phyloP scores from a whole-genome alignment of 2,329 filamentous ascomycete genomes.

The Diaporthe sp. region DNA sequence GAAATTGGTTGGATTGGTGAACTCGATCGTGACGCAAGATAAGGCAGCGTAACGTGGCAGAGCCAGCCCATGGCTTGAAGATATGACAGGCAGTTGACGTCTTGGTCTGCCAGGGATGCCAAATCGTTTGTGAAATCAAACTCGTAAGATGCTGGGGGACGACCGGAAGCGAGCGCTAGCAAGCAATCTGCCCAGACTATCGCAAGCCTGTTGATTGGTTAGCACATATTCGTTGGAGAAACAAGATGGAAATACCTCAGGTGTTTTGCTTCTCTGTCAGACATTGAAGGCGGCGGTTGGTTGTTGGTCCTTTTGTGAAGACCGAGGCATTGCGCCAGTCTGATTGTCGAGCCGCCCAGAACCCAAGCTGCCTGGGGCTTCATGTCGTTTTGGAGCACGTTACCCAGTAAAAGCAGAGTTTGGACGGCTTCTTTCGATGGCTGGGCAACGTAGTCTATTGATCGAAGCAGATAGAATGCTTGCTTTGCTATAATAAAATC shows the following conservation, averaged over 20 bases:
- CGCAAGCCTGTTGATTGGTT: not conserved
- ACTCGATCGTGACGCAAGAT: not conserved
- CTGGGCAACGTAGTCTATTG: not conserved
- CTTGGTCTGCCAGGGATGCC: not conserved
- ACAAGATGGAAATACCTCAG: not conserved
- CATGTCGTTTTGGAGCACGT: slow-evolving; percentile 33
- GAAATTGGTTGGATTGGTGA: not conserved
- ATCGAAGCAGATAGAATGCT: slow-evolving; percentile 15
- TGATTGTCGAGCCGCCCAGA: slow-evolving; percentile 29
- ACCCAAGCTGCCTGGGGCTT: slow-evolving; percentile 35
- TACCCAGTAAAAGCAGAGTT: slow-evolving; percentile 24
- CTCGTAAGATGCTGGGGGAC: slow-evolving; percentile 32
- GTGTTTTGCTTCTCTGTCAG: not conserved
- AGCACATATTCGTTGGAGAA: not conserved
- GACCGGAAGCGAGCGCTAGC: slow-evolving; percentile 29
- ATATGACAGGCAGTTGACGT: not conserved
- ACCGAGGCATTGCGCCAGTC: slow-evolving; percentile 31
- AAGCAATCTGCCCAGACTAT: slow-evolving; percentile 31
- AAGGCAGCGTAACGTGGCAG: slow-evolving; percentile 23
- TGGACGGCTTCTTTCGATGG: not conserved
- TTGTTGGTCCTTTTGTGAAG: not conserved
- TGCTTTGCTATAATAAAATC: not conserved
- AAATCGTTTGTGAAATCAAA: slow-evolving; percentile 28
- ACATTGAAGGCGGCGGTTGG: not conserved
- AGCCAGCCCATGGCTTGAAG: slow-evolving; percentile 32